phyloP scores from a whole-genome alignment of 2,329 filamentous ascomycete genomes.

The Aspergillus sp. region DNA sequence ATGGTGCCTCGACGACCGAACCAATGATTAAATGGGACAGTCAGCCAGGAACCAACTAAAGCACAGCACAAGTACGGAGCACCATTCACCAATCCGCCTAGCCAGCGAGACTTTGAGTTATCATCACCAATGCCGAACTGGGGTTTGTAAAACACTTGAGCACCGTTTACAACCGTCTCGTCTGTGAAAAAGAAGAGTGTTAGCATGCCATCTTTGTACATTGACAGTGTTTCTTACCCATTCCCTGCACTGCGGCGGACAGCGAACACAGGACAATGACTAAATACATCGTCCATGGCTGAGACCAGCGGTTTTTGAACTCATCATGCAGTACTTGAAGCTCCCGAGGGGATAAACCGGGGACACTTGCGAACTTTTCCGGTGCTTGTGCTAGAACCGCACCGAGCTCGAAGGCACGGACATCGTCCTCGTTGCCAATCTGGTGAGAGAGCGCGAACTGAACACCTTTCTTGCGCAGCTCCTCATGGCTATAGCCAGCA shows the following conservation, averaged over 20 bases:
- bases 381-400: conserved; percentile 55
- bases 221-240: conserved; percentile 41
- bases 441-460: conserved; percentile 55
- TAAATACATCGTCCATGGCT: conserved; percentile 61
- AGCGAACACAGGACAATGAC: conserved; percentile 64
- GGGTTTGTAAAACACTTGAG: conserved; percentile 59
- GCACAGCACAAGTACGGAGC: conserved; percentile 60
- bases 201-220: not conserved
- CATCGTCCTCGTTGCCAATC: conserved; percentile 51
- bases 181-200: conserved; percentile 37
- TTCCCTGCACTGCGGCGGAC: conserved; percentile 66
- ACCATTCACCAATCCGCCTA: conserved; percentile 59
- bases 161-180: conserved; percentile 66
- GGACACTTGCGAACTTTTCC: conserved; percentile 46
- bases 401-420: conserved; percentile 56
- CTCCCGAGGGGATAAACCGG: conserved; percentile 56
- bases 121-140: conserved; percentile 56
- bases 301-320: conserved; percentile 63
- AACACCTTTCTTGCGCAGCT: conserved; percentile 54
- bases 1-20: conserved; percentile 72
- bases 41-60: conserved; percentile 67
- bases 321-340: conserved; percentile 55
- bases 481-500: conserved; percentile 43
- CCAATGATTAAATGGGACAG: conserved; percentile 64
- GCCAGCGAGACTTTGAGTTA: conserved; percentile 51